Evolutionary conservation across 345 rosid species (phyloP).

Genomic region (Populus euphratica): DNA sequence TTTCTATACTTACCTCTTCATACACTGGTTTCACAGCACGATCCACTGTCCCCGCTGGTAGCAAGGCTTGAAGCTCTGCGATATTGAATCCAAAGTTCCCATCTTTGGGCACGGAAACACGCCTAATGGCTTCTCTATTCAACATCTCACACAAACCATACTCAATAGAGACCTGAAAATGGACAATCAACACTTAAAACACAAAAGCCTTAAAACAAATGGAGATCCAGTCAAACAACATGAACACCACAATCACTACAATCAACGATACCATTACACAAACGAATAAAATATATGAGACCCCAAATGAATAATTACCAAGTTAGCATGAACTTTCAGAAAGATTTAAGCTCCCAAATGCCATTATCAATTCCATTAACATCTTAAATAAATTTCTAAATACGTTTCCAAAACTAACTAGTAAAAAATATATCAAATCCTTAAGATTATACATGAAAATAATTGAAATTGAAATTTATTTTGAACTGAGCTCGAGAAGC

Average conservation of each 20-base stretch:
- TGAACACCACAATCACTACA: neutral
- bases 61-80: slow-evolving; percentile 52
- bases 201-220: neutral
- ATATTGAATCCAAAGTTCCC: slow-evolving; percentile 52
- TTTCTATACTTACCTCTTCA: slow-evolving; percentile 42
- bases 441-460: too few species aligned
- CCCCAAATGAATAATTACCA: neutral
- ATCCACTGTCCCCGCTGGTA: slow-evolving; percentile 69
- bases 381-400: too few species aligned
- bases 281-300: neutral
- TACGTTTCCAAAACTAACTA: too few species aligned
- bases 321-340: neutral
- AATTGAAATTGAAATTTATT: too few species aligned
- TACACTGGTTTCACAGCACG: slow-evolving; percentile 39
- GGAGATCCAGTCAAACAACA: neutral
- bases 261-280: neutral
- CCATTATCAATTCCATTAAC: neutral
- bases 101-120: slow-evolving; percentile 53
- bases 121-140: slow-evolving; percentile 51
- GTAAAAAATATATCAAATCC: too few species aligned
- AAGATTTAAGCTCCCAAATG: neutral
- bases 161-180: slow-evolving; percentile 64
- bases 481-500: neutral
- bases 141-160: slow-evolving; percentile 78
- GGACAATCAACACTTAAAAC: neutral